Percentiles rank a stretch among this genome's conserved stretches.
Conservation (phyloP, 2,329 filamentous ascomycete species). For the Phyllosticta paracitricarpa region DNA sequence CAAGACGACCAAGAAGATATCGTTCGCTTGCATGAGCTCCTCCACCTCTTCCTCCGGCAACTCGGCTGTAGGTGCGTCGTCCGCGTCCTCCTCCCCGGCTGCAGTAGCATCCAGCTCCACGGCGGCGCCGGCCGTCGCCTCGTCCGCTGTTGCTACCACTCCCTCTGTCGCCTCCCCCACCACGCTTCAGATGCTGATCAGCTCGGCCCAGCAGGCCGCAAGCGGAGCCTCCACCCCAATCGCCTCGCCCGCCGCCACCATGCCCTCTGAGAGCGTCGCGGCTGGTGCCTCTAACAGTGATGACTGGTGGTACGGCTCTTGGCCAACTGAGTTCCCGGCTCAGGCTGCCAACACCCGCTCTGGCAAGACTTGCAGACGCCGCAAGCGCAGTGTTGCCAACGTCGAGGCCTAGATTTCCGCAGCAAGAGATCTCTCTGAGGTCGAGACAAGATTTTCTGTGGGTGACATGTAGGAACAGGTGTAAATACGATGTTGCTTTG, state of each 20-base stretch:
- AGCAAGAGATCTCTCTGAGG: neutral
- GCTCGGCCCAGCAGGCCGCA: slow-evolving; percentile 3
- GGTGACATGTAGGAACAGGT: too few relatives aligned
- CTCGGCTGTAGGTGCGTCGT: slow-evolving; percentile 12
- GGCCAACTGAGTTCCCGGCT: neutral
- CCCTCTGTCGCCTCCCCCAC: slow-evolving; percentile 1
- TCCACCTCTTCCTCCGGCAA: slow-evolving; percentile 11
- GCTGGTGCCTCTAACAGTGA: neutral
- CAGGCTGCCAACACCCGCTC: neutral
- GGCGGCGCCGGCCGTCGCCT: neutral
- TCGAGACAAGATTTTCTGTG: neutral
- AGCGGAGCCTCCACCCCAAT: slow-evolving; percentile 3
- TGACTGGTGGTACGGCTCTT: neutral
- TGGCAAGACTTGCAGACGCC: neutral
- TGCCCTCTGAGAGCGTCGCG: slow-evolving; percentile 1
- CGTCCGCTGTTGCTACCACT: slow-evolving; percentile 1
- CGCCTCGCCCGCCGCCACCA: slow-evolving; percentile 5
- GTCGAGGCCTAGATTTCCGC: neutral
- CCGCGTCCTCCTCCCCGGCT: slow-evolving; percentile 13
- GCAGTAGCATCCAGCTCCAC: slow-evolving; percentile 8
- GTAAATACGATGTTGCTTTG: too few relatives aligned
- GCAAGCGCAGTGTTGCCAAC: neutral
- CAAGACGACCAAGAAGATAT: slow-evolving; percentile 33
- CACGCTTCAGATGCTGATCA: slow-evolving; percentile 9
- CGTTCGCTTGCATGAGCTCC: slow-evolving; percentile 42